Conservation (phyloP, 768 basidiomycete genomes). For the Kwoniella sp. region DNA sequence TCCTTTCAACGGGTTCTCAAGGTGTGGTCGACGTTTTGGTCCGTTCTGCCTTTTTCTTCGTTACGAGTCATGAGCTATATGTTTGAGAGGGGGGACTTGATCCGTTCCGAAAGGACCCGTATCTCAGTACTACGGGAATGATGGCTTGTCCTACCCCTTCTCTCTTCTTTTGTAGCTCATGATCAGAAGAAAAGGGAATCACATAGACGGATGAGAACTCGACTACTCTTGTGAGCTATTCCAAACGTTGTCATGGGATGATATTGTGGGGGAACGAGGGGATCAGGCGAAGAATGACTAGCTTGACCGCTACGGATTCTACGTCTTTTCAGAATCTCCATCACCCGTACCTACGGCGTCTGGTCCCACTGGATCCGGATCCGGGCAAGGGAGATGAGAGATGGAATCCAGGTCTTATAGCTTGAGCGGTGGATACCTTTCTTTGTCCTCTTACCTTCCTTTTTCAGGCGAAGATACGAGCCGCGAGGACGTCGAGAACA, state of each 20-base stretch:
- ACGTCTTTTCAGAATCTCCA: background rate
- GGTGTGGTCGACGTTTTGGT: constrained; percentile 7
- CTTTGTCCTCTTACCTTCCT: background rate
- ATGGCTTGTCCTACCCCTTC: constrained; percentile 14
- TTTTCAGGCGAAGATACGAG: constrained; percentile 45
- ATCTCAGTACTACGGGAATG: constrained; percentile 32
- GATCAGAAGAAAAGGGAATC: constrained; percentile 2
- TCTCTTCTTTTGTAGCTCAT: constrained; percentile 2
- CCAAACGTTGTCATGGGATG: background rate
- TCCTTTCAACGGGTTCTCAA: constrained; percentile 1
- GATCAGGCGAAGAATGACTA: background rate
- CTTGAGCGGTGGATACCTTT: background rate
- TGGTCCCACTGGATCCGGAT: background rate
- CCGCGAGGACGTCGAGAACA: constrained; percentile 5
- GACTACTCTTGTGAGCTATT: no score
- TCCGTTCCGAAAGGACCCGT: constrained; percentile 36
- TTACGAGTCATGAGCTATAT: background rate
- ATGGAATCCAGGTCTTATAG: constrained; percentile 1
- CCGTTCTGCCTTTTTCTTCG: background rate
- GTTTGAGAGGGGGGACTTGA: background rate
- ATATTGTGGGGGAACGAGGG: background rate
- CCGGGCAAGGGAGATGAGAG: background rate
- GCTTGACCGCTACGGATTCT: constrained; percentile 2
- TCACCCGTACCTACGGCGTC: background rate
- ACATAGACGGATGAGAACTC: no score